A percentile compares a stretch with the other conserved stretches of the same genome.
phyloP scores from a whole-genome alignment of 2,329 filamentous ascomycete species.

The Allantophomopsis lycopodina region DNA sequence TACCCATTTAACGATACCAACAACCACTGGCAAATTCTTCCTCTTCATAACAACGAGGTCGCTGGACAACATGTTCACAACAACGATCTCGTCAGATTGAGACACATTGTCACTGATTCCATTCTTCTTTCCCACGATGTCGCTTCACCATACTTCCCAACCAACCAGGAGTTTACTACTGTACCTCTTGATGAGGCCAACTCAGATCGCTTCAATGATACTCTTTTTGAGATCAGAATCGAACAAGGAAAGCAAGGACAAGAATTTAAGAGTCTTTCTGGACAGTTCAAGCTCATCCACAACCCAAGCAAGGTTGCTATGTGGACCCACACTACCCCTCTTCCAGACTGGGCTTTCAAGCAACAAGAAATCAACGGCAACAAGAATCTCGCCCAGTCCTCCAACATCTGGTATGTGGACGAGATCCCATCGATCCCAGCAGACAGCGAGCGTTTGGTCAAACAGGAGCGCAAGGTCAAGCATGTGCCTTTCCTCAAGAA shows the following conservation, averaged over 20 bases:
- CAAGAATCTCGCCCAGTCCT: slow-evolving; percentile 81
- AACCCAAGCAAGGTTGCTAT: slow-evolving; percentile 92
- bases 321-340: slow-evolving; percentile 92
- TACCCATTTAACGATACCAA: slow-evolving; percentile 98
- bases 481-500: slow-evolving; percentile 78
- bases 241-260: slow-evolving; percentile 71
- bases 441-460: slow-evolving; percentile 58
- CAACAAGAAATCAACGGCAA: slow-evolving; percentile 99
- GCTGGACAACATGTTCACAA: slow-evolving; percentile 59
- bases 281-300: slow-evolving; percentile 93
- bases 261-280: slow-evolving; percentile 80
- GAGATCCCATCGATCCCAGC: slow-evolving; percentile 68
- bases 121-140: slow-evolving; percentile 91
- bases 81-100: slow-evolving; percentile 74
- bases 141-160: slow-evolving; percentile 88
- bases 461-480: slow-evolving; percentile 69
- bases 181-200: slow-evolving; percentile 59
- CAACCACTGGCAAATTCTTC: slow-evolving; percentile 94
- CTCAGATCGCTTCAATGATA: slow-evolving; percentile 69
- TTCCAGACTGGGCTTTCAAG: slow-evolving; percentile 96
- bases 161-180: slow-evolving; percentile 97
- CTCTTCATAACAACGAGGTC: slow-evolving; percentile 43
- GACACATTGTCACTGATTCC: slow-evolving; percentile 75
- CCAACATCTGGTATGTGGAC: slow-evolving; percentile 90
- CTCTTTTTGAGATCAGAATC: slow-evolving; percentile 82